These are phyloP conservation scores for Ailanthus altissimus DNA, from an alignment of 345 rosid genomes.

Conservation along the genomic window DNA sequence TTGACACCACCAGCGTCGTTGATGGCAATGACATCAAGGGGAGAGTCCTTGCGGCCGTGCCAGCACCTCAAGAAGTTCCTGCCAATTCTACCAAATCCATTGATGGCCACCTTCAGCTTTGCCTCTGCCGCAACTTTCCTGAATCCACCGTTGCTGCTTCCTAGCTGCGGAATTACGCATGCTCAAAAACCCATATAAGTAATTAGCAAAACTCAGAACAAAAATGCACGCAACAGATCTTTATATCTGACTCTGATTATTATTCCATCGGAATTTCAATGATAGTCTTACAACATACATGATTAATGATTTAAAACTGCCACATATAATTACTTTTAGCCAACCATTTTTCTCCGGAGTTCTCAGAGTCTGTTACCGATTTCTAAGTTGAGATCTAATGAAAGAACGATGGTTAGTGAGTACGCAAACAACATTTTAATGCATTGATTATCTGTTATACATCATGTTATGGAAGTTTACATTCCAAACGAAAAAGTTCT, in stretches of 20 bases:
- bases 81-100: constrained; percentile 91
- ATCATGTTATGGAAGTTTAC: not conserved
- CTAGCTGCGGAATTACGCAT: constrained; percentile 38
- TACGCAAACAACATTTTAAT: not conserved
- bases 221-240: not conserved
- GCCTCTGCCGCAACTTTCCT: constrained; percentile 71
- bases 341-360: too few relatives aligned
- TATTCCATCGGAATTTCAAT: too few relatives aligned
- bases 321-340: too few relatives aligned
- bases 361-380: too few relatives aligned
- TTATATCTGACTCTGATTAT: too few relatives aligned
- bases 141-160: constrained; percentile 67
- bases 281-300: too few relatives aligned
- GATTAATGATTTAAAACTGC: too few relatives aligned
- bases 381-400: too few relatives aligned
- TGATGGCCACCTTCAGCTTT: constrained; percentile 88
- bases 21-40: constrained; percentile 83
- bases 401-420: not conserved
- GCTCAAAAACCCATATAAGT: not conserved
- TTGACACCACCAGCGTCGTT: constrained; percentile 94
- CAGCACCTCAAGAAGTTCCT: constrained; percentile 97
- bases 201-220: not conserved
- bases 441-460: not conserved
- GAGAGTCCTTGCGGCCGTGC: constrained; percentile 95
- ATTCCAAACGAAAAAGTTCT: not conserved